phyloP scores from a whole-genome alignment of 345 rosid species.

The Salix viminalis region DNA sequence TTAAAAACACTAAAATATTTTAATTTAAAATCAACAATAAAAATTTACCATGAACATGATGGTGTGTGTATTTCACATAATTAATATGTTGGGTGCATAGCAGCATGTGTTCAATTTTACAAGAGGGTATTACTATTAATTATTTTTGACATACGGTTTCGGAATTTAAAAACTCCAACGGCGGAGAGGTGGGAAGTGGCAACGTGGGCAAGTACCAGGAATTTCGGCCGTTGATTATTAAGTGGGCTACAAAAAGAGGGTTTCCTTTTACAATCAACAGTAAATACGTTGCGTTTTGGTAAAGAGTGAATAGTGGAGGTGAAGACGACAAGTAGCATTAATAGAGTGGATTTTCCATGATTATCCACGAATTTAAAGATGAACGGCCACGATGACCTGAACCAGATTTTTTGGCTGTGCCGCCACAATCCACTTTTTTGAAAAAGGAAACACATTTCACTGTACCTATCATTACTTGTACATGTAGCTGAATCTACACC shows the following conservation, averaged over 20 bases:
- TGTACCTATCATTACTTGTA: not conserved
- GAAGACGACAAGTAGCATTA: constrained; percentile 5
- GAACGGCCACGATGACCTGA: constrained; percentile 19
- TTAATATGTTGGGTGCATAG: not conserved
- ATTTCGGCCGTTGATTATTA: constrained; percentile 25
- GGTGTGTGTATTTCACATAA: too few relatives aligned
- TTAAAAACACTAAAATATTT: too few relatives aligned
- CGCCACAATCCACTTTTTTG: not conserved
- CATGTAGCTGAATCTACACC: constrained; percentile 9
- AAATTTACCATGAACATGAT: too few relatives aligned
- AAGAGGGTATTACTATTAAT: not conserved
- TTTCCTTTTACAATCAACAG: not conserved
- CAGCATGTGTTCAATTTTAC: not conserved
- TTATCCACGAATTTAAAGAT: not conserved
- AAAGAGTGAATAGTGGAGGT: not conserved
- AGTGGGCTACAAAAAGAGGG: constrained; percentile 25
- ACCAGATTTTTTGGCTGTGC: not conserved
- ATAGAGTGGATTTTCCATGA: constrained; percentile 14
- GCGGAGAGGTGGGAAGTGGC: not conserved
- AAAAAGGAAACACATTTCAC: not conserved
- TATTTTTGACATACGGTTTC: not conserved
- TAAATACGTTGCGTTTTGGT: not conserved
- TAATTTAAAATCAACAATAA: too few relatives aligned
- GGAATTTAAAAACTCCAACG: too few relatives aligned
- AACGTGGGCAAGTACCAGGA: constrained; percentile 28